Evolutionary conservation across 2,329 filamentous ascomycete species (phyloP).

Genomic region (Kalaharituber pfeilii): DNA sequence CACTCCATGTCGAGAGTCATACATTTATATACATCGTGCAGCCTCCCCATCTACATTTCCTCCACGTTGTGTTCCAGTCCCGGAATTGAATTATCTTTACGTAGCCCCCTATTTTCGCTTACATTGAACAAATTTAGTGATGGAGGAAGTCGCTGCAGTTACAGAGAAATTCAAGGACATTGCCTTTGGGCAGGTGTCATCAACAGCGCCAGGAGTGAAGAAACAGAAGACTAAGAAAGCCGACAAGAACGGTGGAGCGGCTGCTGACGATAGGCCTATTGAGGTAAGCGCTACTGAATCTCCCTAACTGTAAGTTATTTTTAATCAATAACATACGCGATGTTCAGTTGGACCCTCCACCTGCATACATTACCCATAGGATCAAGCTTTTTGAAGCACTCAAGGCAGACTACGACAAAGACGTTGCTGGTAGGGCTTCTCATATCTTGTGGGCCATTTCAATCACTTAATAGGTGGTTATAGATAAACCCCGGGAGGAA

Average conservation of each 20-base stretch:
- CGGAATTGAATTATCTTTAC: neutral
- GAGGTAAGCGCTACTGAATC: conserved; percentile 27
- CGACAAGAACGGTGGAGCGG: conserved; percentile 26
- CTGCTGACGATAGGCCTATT: conserved; percentile 29
- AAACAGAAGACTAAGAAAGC: conserved; percentile 38
- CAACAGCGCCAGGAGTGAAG: conserved; percentile 25
- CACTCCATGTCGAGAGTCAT: no score
- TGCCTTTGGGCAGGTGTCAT: conserved; percentile 17
- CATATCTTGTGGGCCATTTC: conserved; percentile 29
- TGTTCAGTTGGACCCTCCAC: conserved; percentile 34
- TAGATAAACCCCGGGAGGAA: conserved; percentile 48
- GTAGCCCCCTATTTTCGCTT: no score
- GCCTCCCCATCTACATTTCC: no score
- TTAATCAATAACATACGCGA: neutral
- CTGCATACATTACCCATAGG: conserved; percentile 66
- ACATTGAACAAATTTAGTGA: neutral
- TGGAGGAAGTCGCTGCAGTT: neutral
- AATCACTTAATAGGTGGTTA: conserved; percentile 14
- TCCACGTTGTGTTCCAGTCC: no score
- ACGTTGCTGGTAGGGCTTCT: conserved; percentile 36
- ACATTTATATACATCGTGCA: no score
- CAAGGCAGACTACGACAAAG: conserved; percentile 66
- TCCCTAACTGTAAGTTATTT: neutral
- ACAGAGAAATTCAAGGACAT: neutral
- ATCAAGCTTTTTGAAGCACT: conserved; percentile 76